A percentile compares a stretch with the other conserved stretches of the same genome.
Conservation (phyloP, 805 yeast genomes). For the Lachancea meyersii region DNA sequence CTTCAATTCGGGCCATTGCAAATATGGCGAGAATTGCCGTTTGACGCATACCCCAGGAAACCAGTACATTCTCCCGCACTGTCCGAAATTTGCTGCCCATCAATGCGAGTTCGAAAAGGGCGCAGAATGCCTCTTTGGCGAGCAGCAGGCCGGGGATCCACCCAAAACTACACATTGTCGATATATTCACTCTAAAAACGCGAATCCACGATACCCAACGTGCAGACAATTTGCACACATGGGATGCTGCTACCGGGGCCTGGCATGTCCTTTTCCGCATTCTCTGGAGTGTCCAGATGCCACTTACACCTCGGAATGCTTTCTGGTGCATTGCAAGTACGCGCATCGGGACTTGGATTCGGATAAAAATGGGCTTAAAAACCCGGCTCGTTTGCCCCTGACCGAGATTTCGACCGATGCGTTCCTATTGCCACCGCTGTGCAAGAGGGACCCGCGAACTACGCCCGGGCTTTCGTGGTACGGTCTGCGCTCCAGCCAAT, state of each 20-base stretch:
- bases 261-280: slow-evolving; percentile 11
- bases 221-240: slow-evolving; percentile 13
- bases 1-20: slow-evolving; percentile 6
- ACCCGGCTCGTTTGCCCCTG: not conserved
- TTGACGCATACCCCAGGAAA: slow-evolving; percentile 7
- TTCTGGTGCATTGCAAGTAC: slow-evolving; percentile 6
- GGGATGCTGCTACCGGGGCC: slow-evolving; percentile 12
- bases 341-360: not conserved
- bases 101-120: slow-evolving; percentile 6
- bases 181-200: slow-evolving; percentile 5
- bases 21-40: slow-evolving; percentile 8
- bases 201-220: slow-evolving; percentile 4
- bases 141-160: not conserved
- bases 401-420: slow-evolving; percentile 2
- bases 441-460: not conserved
- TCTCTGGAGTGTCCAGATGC: slow-evolving; percentile 11
- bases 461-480: slow-evolving; percentile 7
- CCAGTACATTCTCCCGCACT: slow-evolving; percentile 9
- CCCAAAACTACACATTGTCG: slow-evolving; percentile 5
- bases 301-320: slow-evolving; percentile 1
- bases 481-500: slow-evolving; percentile 6
- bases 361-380: not conserved
- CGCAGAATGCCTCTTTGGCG: not conserved
- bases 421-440: slow-evolving; percentile 8
- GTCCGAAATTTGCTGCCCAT: not conserved